These are phyloP conservation scores for Mycena sp. DNA, from an alignment of 1,284 basidiomycete genomes.

Conservation along the genomic window DNA sequence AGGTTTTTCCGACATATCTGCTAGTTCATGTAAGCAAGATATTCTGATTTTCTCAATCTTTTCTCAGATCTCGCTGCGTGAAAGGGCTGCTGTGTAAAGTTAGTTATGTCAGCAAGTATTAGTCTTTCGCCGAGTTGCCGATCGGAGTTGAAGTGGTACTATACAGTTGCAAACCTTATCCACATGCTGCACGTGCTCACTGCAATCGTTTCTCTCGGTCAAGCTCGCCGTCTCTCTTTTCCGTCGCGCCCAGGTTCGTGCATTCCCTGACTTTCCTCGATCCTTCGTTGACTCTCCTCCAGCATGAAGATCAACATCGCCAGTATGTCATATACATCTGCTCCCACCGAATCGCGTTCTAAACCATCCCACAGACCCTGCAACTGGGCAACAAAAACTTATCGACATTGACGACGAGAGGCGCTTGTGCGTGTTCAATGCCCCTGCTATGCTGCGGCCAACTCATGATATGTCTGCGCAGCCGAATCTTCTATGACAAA, in stretches of 20 bases:
- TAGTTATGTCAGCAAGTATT: too few species aligned
- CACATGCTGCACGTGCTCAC: not conserved
- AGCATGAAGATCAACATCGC: slow-evolving; percentile 97
- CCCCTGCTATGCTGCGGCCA: not conserved
- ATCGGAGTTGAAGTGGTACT: too few species aligned
- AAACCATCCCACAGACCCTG: slow-evolving; percentile 71
- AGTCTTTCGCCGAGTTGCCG: too few species aligned
- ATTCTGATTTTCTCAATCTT: too few species aligned
- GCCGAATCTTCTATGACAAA: slow-evolving; percentile 96
- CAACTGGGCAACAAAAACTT: slow-evolving; percentile 97
- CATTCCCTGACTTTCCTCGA: not conserved
- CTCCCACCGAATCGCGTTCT: slow-evolving; percentile 11
- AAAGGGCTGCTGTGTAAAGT: too few species aligned
- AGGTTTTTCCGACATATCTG: too few species aligned
- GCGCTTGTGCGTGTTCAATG: slow-evolving; percentile 64
- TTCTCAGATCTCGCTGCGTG: too few species aligned
- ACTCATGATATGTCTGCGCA: slow-evolving; percentile 40
- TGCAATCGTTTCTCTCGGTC: slow-evolving; percentile 1
- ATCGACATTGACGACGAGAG: slow-evolving; percentile 93
- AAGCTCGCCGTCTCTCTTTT: not conserved
- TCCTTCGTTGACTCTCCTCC: slow-evolving; percentile 1
- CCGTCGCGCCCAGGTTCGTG: slow-evolving; percentile 15
- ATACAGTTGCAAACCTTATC: not conserved
- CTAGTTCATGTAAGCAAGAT: too few species aligned
- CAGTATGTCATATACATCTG: slow-evolving; percentile 65